Base-by-base conservation (phyloP, 2,329 filamentous ascomycete genomes). In the Samsoniella hepiali region DNA sequence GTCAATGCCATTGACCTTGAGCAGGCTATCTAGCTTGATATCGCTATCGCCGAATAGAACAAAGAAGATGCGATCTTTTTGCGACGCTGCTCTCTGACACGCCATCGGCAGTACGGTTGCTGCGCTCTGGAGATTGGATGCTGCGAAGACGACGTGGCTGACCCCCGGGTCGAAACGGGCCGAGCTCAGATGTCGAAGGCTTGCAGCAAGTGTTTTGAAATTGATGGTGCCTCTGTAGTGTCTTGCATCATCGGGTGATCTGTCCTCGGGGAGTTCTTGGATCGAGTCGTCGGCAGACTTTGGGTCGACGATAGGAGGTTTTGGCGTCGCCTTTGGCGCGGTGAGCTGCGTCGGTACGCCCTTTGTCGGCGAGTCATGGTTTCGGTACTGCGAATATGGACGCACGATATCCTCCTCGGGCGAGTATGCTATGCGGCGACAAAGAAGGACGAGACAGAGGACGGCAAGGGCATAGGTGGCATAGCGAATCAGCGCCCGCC, bases 1-100 rank as follows among this genome's bases (percentile, higher is more conserved):
- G 54, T 86, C 83, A n/a, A 97, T 83, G 38, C 92, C 91, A 73
- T 97, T 97, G 64, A 97, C 81, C 59, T 86, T 80, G 68, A 88
- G 81, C 38, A 98, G 79, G 40, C 90, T 85, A 15, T 87, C 82
- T 58, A 96, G 75, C 0, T 84, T 78, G 58, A 97, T 83, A 13
- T 88, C 84, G 65, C 88, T 89, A 64, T 89, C 83, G 57, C 93
- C 89, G 77, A 96, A 83, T 4, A 98, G 76, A 0, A 86, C 89
- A 72, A 96, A 89, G 73, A 98, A 94, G 9, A 97, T 92, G 66
- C 87, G 83, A 70, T 87, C 96, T 64, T 84, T 81, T 63, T 84
- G 81, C 74, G 87, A 83, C 29, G 75, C 74, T 7, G 88, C 88
- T 93, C 97, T 97, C 69, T 91, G 85, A 74, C 95, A 98, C 6